Evolutionary conservation across 306 rosid species (phyloP), one percentile per base, ranked within the genome.

Genomic region (Citrullus mucosospermus): DNA sequence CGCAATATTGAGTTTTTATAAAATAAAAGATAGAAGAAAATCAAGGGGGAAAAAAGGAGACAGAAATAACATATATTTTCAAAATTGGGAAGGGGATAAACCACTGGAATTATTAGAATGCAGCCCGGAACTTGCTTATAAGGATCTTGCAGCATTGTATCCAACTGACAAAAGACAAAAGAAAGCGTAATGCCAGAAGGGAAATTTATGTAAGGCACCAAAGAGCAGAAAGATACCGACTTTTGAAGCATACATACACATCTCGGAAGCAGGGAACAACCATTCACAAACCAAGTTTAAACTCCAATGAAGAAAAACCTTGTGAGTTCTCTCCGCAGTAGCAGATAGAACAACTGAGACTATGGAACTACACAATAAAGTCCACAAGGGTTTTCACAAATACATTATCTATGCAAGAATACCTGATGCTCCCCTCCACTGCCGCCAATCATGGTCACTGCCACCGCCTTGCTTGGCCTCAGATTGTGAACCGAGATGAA

Each of bases 311-410:
- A 68, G 77, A 82, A 78, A 44, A 70, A 67, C 50, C 63, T 75
- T 66, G 55, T 11, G 75, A 56, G 65, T 71, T 71, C 78, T 82
- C 74, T 80, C 57, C 69, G 54, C 44, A 79, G 63, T 13, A 81
- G 55, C 65, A 77, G 82, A 63, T 51, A 57, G 22, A 71, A 44
- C 58, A 20, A 48, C 38, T 57, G n/a, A 58, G 43, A 67, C 68
- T 46, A 82, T 78, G 80, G 80, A 81, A 82, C 83, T 65, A 81
- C 81, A 82, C 79, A 83, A 77, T 66, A 80, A 51, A 80, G 87
- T 81, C 72, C 83, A 61, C 44, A 82, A 59, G 80, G 79, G 79
- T 82, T 79, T 78, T 80, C 75, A 71, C 80, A 61, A 74, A 77
- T 78, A 71, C 80, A 85, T 51, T 43, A 6, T 80, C 61, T 75